Evolutionary conservation across 1,139 yeast genomes (phyloP).

Genomic region (Debaryomycetaceae sp.): DNA sequence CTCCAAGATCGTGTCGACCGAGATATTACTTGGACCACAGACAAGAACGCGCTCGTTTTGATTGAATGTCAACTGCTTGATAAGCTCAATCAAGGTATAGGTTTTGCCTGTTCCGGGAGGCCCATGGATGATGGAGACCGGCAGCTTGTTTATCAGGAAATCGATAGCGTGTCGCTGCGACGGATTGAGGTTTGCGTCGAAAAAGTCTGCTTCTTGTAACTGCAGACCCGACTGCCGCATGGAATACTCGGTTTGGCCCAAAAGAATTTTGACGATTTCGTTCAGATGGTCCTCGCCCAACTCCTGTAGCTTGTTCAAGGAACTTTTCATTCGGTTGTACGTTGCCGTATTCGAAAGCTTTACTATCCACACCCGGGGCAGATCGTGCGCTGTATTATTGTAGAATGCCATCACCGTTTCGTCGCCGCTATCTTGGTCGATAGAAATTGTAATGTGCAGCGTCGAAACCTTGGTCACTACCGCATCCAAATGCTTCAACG

Average conservation of each 20-base stretch:
- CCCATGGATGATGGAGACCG: constrained; percentile 36
- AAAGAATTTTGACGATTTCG: constrained; percentile 30
- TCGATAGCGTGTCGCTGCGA: constrained; percentile 48
- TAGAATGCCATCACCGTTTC: constrained; percentile 34
- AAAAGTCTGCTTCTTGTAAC: constrained; percentile 16
- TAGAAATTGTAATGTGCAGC: constrained; percentile 38
- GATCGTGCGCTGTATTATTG: constrained; percentile 30
- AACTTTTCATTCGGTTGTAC: constrained; percentile 69
- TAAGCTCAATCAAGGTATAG: constrained; percentile 74
- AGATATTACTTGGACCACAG: constrained; percentile 93
- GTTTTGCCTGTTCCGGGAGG: constrained; percentile 56
- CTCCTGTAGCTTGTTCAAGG: constrained; percentile 59
- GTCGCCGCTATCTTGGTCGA: constrained; percentile 48
- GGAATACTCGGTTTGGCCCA: constrained; percentile 29
- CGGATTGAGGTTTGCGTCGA: constrained; percentile 46
- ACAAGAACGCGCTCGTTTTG: constrained; percentile 63
- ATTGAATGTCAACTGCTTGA: constrained; percentile 54
- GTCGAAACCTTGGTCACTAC: constrained; percentile 45
- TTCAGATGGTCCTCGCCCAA: constrained; percentile 21
- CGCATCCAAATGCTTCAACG: constrained; percentile 48
- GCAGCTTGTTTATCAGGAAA: constrained; percentile 29
- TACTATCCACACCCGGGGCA: constrained; percentile 45
- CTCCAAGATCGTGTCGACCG: constrained; percentile 87
- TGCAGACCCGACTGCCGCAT: constrained; percentile 2
- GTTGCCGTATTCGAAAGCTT: constrained; percentile 62